phyloP scores from a whole-genome alignment of 2,329 filamentous ascomycete species.

The Penicillium concentricum region DNA sequence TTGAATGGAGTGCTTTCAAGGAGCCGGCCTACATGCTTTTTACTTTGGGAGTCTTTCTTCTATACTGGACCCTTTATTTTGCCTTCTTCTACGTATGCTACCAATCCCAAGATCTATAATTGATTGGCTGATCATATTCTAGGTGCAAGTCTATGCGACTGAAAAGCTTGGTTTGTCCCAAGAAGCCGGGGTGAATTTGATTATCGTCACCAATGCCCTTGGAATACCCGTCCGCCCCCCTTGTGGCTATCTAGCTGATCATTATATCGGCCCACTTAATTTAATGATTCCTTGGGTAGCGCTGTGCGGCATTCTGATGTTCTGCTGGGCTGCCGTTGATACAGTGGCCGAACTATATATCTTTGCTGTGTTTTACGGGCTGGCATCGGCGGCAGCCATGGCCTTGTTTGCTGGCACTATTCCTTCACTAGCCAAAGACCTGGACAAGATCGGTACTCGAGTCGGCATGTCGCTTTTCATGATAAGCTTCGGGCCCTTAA shows the following conservation, averaged over 20 bases:
- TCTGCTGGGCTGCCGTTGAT: not conserved
- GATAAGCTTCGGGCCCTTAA: too few relatives aligned
- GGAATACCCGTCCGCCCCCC: not conserved
- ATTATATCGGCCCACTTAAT: not conserved
- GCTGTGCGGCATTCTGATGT: not conserved
- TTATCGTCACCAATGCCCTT: not conserved
- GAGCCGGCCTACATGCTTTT: not conserved
- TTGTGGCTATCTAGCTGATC: not conserved
- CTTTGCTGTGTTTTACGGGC: too few relatives aligned
- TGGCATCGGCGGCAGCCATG: too few relatives aligned
- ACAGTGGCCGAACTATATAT: not conserved
- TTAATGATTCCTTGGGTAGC: not conserved
- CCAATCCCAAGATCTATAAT: not conserved
- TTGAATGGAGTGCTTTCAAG: not conserved
- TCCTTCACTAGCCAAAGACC: too few relatives aligned
- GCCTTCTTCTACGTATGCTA: not conserved
- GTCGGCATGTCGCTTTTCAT: too few relatives aligned
- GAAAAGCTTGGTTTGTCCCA: not conserved
- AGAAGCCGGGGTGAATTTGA: not conserved
- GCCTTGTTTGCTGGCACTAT: too few relatives aligned
- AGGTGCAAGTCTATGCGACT: not conserved
- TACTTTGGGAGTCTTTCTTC: not conserved
- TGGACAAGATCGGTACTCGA: too few relatives aligned
- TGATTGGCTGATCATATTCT: not conserved
- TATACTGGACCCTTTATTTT: not conserved